Base-by-base conservation (phyloP, 768 basidiomycete genomes). In the Zangia roseola region DNA sequence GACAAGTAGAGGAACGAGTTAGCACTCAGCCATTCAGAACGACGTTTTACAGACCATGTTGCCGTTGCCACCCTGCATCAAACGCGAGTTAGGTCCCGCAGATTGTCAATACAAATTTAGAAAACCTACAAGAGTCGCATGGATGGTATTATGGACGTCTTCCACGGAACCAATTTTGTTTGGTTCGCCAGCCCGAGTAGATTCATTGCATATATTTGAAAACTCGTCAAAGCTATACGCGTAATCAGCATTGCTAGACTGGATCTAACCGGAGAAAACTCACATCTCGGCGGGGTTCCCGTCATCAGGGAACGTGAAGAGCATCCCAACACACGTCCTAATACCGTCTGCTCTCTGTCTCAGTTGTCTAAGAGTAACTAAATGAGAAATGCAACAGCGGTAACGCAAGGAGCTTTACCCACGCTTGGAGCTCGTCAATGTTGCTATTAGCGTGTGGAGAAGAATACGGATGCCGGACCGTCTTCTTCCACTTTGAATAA, bases 151-250 rank as follows among this genome's bases (percentile, higher is more conserved):
- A 20, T 63, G 62, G 9, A 62, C 49, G 3, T 38, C 42, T 37
- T 66, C 64, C 20, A 67, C 38, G 24, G 63, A 59, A 3, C 56
- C 62, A 0, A 19, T 37, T 38, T 47, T 52, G 31, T 30, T 23
- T 14, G 47, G 49, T 26, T 53, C 56, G 6, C 30, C 50, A 0
- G 50, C 48, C 24, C 54, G 44, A 5, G 52, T 49, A n/a, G 65
- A 64, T 20, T 59, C 49, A 13, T 56, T 50, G 7, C 24, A 45
- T 8, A 53, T 52, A 49, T 65, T 65, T n/a, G 64, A 66, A 31
- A 64, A 67, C 14, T 62, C 57, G 17, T 67, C 63, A 37, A 62
- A 65, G 25, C 64, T 65, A 17, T 17, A 36, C 14, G 12, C 16
- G 38, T 49, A 13, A 33, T 49, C 25, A 57, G 24, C 21, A 33